Evolutionary conservation across 768 basidiomycete species (phyloP), one percentile per base, ranked within the genome.

Genomic region (Termitomyces bulborhizus): DNA sequence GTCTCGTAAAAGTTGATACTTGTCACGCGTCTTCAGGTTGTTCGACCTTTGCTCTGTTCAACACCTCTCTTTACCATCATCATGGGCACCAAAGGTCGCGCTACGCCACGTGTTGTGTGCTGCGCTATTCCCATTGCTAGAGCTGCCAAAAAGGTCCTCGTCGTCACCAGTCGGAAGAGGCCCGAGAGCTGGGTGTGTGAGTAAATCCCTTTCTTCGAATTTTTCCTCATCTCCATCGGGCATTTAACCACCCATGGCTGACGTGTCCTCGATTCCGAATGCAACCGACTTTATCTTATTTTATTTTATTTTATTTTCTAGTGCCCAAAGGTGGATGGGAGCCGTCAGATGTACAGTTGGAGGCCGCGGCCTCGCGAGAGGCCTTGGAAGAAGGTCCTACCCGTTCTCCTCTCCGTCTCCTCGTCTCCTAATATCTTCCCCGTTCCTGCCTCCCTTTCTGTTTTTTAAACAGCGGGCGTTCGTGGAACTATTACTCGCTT

Each of bases 311-410:
- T 5, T 4, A 31, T 55, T 52, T 56, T 52, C 50, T 67, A 93
- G 91, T 93, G 65, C 91, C 91, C n/a, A 93, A 93, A 77, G 91
- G 91, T 70, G 91, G 91, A 67, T 93, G 86, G 86, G 91, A 93
- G 72, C 75, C 83, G 62, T 78, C 86, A 55, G 91, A 93, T 80
- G 84, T 79, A 64, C 78, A 76, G 71, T 75, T 93, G 65, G 90
- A 92, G 78, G 85, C 83, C 75, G 91, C 91, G 69, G 91, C 91
- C 75, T 87, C 83, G 66, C 82, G 91, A 71, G 91, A 93, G 84
- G 91, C 91, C 74, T 78, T 88, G 71, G 91, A 93, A 89, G 91
- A 93, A 93, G 91, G 91, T 93, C 88, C 84, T 84, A 84, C 83
- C 83, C 83, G 76, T 80, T 80, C 84, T 78, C 84, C 76, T 84